Conservation (phyloP, 805 yeast genomes). For the Saccharomycopsis sp. region DNA sequence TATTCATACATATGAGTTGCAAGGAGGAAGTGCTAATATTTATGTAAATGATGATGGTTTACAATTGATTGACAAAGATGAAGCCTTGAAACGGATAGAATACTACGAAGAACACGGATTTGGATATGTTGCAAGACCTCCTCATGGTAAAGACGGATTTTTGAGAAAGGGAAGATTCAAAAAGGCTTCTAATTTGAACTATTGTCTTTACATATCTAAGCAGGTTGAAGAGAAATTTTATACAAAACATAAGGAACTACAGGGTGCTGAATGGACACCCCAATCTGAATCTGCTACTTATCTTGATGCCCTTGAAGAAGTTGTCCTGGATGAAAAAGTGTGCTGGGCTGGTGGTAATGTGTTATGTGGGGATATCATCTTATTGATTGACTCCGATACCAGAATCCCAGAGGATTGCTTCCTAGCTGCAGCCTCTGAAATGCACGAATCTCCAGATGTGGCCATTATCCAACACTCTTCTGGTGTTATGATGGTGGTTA, state of each 20-base stretch:
- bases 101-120: not conserved
- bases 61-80: not conserved
- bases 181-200: not conserved
- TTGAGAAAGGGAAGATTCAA: not conserved
- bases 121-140: conserved; percentile 1
- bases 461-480: not conserved
- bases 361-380: not conserved
- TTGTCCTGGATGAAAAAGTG: not conserved
- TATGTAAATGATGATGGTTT: not conserved
- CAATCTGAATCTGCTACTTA: not conserved
- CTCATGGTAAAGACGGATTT: not conserved
- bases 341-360: conserved; percentile 2
- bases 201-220: not conserved
- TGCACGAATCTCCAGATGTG: not conserved
- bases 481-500: conserved; percentile 1
- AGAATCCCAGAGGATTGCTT: not conserved
- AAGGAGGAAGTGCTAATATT: not conserved
- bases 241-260: not conserved
- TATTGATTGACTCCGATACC: not conserved
- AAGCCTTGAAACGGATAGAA: not conserved
- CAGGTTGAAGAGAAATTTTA: not conserved
- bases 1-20: not conserved
- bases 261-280: not conserved
- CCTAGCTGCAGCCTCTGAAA: not conserved
- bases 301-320: not conserved